Evolutionary conservation across 2,329 filamentous ascomycete species (phyloP), one percentile per base, ranked within the genome.

Genomic region (Pyricularia sp.): DNA sequence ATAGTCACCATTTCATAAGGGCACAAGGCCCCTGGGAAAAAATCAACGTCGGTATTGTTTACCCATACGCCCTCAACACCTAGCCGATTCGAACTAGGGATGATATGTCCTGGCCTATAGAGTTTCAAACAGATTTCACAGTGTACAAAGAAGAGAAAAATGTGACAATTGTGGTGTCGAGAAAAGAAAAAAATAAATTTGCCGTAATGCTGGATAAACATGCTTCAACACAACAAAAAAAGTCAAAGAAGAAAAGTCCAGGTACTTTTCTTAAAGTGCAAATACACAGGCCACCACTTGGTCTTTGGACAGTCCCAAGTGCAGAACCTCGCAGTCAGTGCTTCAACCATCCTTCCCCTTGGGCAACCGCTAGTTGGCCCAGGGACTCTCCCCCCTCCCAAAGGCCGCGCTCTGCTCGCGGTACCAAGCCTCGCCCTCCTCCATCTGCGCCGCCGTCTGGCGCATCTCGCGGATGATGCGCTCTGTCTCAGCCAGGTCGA

Each of bases 381-480:
- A 69, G 7, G 58, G 33, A 0, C 71, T 72, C 10, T 65, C 25
- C 1, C 70, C 72, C 50, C 68, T 72, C 42, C 70, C 50, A 70
- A 84, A 70, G 59, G 77, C 77, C 68, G 80, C 78, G 55, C 79
- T 82, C 73, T 85, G 82, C 68, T 79, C 78, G 68, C 75, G 77
- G 73, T 81, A 83, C 83, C 83, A 85, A 25, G 78, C 76, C n/a
- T 77, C 78, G 20, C 78, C 81, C 71, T 83, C 78, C 70, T 84
- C 81, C 75, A 85, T 78, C 69, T 83, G 81, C 69, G 79, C 76
- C 17, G 80, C 77, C 71, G 81, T 76, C 67, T 77, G 76, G 55
- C 77, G 77, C 59, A 84, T 77, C 71, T 84, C 81, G 42, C 72
- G 75, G 64, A 84, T 77, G 20, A 82, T 78, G 33, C 79, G 77